Percentiles rank a stretch among this genome's conserved stretches.
Conservation (phyloP, 306 rosid genomes). For the Dryas octopetala region DNA sequence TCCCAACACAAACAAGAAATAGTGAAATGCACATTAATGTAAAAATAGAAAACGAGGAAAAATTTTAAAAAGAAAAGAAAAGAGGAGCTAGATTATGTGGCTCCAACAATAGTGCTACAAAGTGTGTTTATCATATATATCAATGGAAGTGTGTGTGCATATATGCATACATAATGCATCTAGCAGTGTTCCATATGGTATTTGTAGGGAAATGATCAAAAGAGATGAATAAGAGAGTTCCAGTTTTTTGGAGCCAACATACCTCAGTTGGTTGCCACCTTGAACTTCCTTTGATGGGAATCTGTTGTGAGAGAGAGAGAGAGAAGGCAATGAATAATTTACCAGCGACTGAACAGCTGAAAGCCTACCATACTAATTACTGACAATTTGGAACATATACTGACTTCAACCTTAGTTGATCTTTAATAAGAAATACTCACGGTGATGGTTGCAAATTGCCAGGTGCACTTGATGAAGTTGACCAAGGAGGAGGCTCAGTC, state of each 20-base stretch:
- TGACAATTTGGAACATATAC: not conserved
- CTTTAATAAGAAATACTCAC: conserved; percentile 41
- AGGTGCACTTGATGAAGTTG: conserved; percentile 47
- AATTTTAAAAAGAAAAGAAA: not conserved
- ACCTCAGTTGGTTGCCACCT: conserved; percentile 84
- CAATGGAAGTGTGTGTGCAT: not conserved
- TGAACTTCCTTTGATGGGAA: conserved; percentile 62
- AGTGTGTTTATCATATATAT: not conserved
- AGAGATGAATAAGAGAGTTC: not conserved
- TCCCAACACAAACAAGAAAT: no score
- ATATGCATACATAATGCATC: not conserved
- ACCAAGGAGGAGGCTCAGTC: conserved; percentile 90
- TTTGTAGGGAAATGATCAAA: not conserved
- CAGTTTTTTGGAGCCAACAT: conserved; percentile 13
- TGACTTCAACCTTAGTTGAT: not conserved
- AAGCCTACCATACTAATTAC: not conserved
- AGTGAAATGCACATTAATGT: no score
- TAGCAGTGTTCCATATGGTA: not conserved
- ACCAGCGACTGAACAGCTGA: conserved; percentile 21
- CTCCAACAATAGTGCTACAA: not conserved
- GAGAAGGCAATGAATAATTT: conserved; percentile 8
- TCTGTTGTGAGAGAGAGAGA: conserved; percentile 44
- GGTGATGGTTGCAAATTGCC: conserved; percentile 42
- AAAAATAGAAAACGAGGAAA: no score
- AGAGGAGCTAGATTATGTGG: not conserved